A percentile compares a stretch with the other conserved stretches of the same genome.
These are phyloP conservation scores for Pseudozyma pruni DNA, from an alignment of 1,284 basidiomycete species.

Conservation along the genomic window DNA sequence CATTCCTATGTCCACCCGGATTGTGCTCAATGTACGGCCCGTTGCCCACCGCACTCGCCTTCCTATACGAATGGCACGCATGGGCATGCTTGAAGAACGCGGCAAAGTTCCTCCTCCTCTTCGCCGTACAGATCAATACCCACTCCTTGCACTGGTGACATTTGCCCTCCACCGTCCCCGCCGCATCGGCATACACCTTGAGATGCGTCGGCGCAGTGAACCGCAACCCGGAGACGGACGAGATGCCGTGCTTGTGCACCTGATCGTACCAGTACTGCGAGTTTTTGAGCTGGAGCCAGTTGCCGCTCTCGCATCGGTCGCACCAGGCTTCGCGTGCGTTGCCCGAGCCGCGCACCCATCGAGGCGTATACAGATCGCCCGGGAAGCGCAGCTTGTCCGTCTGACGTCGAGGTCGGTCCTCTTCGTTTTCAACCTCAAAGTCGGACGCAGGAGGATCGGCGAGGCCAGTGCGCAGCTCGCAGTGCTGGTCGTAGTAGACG, in stretches of 20 bases:
- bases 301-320: conserved; percentile 54
- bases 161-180: conserved; percentile 51
- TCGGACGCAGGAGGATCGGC: conserved; percentile 47
- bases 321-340: conserved; percentile 57
- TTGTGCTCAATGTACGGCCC: conserved; percentile 54
- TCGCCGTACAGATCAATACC: conserved; percentile 55
- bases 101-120: conserved; percentile 50
- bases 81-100: conserved; percentile 57
- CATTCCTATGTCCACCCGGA: conserved; percentile 40
- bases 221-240: conserved; percentile 47
- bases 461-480: conserved; percentile 39
- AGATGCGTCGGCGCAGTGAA: conserved; percentile 54
- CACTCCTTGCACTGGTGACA: conserved; percentile 59
- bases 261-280: conserved; percentile 61
- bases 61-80: conserved; percentile 49
- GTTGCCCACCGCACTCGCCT: conserved; percentile 48
- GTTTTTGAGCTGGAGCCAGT: conserved; percentile 58
- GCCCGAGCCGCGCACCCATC: conserved; percentile 54
- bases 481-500: conserved; percentile 55
- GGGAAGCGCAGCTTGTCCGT: conserved; percentile 56
- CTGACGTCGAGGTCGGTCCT: conserved; percentile 48
- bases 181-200: conserved; percentile 47
- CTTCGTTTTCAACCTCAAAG: conserved; percentile 48
- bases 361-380: conserved; percentile 56
- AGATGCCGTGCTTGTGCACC: conserved; percentile 57